Conservation (phyloP, 345 rosid genomes). For the Noccaea bulbosa region DNA sequence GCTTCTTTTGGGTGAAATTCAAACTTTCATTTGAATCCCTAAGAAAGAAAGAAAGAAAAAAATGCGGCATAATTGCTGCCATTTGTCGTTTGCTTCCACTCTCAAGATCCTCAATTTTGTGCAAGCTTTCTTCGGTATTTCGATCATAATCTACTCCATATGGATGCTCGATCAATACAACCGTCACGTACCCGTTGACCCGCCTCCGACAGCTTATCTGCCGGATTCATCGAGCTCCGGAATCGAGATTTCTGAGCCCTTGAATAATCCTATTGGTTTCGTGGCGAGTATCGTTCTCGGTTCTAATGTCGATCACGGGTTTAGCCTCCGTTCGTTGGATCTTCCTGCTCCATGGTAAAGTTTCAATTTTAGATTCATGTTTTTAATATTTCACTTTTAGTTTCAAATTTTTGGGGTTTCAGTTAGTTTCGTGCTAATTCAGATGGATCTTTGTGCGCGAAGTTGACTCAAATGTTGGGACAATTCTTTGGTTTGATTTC, state of each 20-base stretch:
- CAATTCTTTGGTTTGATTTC: neutral
- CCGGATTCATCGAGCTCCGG: conserved; percentile 29
- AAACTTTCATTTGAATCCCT: neutral
- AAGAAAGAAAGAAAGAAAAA: neutral
- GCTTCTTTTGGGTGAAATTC: no score
- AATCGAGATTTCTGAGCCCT: conserved; percentile 38
- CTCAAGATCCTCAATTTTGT: conserved; percentile 71
- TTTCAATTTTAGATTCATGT: neutral
- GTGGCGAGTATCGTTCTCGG: conserved; percentile 49
- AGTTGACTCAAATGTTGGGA: neutral
- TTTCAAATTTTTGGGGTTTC: conserved; percentile 3
- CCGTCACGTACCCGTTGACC: conserved; percentile 49
- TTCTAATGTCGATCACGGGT: conserved; percentile 48
- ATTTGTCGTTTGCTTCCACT: conserved; percentile 60
- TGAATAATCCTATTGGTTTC: conserved; percentile 37
- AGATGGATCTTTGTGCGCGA: no score
- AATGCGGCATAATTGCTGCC: conserved; percentile 80
- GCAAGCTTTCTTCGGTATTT: conserved; percentile 69
- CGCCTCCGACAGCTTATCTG: conserved; percentile 2
- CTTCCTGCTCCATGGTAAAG: conserved; percentile 87
- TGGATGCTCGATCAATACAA: conserved; percentile 93
- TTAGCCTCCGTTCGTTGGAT: conserved; percentile 55
- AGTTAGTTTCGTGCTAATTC: neutral
- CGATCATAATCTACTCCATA: conserved; percentile 69
- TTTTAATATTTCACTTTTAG: neutral